A percentile compares a stretch with the other conserved stretches of the same genome.
phyloP scores from a whole-genome alignment of 164 flowering plant genomes.

The Houttuynia cordata region DNA sequence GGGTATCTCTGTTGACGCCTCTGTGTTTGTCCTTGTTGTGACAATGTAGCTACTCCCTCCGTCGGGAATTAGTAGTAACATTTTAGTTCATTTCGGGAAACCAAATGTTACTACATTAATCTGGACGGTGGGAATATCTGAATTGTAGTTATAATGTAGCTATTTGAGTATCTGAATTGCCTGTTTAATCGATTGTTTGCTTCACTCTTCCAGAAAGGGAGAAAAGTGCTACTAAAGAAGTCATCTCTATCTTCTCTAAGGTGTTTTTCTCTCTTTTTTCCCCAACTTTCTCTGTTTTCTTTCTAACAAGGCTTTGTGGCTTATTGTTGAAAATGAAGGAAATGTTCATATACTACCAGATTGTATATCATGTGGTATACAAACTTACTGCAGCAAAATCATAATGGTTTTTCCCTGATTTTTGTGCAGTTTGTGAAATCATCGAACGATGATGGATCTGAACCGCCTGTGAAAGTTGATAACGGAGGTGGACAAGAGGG shows the following conservation, averaged over 20 bases:
- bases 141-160: no score
- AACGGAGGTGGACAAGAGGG: background rate
- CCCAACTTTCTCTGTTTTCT: background rate
- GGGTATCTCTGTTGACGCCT: background rate
- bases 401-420: background rate
- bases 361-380: no score
- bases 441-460: constrained; percentile 7
- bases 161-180: no score
- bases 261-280: constrained; percentile 13
- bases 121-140: no score
- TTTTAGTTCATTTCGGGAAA: no score
- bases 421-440: constrained; percentile 34
- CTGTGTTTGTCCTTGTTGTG: background rate
- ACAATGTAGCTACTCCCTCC: background rate
- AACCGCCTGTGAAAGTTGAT: constrained; percentile 4
- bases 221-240: constrained; percentile 96
- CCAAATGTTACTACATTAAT: no score
- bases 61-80: no score
- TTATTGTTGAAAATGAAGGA: no score
- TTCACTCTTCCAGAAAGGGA: constrained; percentile 60
- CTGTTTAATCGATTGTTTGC: background rate
- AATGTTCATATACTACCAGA: no score
- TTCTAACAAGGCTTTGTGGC: background rate
- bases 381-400: no score
- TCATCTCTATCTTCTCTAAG: constrained; percentile 61